Conservation (phyloP, 495 filamentous ascomycete species). For the Xylaria nigripes region DNA sequence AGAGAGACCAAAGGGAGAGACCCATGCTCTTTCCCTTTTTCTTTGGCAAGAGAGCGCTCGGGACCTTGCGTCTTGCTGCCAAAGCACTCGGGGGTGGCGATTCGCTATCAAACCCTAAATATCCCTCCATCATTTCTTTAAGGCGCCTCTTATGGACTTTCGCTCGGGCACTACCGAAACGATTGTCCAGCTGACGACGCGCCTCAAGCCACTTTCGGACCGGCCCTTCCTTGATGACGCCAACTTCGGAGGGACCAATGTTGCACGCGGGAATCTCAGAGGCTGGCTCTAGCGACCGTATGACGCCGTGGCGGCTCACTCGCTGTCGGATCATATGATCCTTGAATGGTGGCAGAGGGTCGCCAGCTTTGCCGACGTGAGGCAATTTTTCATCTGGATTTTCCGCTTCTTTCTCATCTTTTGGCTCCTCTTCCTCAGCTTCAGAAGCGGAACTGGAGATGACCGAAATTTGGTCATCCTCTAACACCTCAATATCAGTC, state of each 20-base stretch:
- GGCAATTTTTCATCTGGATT: slow-evolving; percentile 18
- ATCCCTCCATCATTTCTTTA: slow-evolving; percentile 61
- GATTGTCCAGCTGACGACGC: slow-evolving; percentile 60
- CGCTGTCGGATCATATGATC: slow-evolving; percentile 86
- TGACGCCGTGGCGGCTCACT: slow-evolving; percentile 65
- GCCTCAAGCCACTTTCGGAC: slow-evolving; percentile 74
- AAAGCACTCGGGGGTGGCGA: slow-evolving; percentile 75
- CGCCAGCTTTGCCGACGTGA: slow-evolving; percentile 73
- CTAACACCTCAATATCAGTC: slow-evolving; percentile 65
- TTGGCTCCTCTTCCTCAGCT: slow-evolving; percentile 28
- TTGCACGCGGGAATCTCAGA: slow-evolving; percentile 54
- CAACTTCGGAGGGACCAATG: slow-evolving; percentile 56
- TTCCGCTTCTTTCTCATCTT: slow-evolving; percentile 6
- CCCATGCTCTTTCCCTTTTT: slow-evolving; percentile 60
- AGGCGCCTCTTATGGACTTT: slow-evolving; percentile 61
- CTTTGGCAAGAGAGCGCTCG: slow-evolving; percentile 35
- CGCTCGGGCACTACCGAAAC: slow-evolving; percentile 57
- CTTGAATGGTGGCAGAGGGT: slow-evolving; percentile 67
- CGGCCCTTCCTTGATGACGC: slow-evolving; percentile 69
- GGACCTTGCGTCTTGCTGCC: slow-evolving; percentile 55
- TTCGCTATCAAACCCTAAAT: slow-evolving; percentile 63
- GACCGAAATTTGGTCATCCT: slow-evolving; percentile 70
- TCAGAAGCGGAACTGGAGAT: slow-evolving; percentile 53
- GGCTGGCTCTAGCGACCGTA: slow-evolving; percentile 56
- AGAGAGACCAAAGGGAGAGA: slow-evolving; percentile 71